Percentiles rank a stretch among this genome's conserved stretches.
Evolutionary conservation across 345 rosid genomes (phyloP).

Genomic region (Murraya koenigii): DNA sequence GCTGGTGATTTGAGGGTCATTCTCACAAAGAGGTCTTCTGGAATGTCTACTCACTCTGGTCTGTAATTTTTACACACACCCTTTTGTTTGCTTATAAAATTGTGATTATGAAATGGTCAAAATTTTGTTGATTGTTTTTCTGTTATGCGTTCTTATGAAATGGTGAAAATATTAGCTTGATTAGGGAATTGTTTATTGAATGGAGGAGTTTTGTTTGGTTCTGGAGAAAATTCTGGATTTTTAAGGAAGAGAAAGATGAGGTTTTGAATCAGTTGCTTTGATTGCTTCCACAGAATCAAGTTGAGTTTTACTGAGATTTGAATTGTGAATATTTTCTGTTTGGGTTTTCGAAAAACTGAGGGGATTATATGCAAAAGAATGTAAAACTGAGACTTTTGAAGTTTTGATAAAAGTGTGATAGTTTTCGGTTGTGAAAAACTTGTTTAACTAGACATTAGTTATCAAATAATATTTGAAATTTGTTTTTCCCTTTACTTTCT

Average conservation of each 20-base stretch:
- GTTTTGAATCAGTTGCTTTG: not conserved
- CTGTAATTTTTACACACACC: conserved; percentile 16
- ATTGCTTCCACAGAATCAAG: not conserved
- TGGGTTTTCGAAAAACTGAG: not conserved
- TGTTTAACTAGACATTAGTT: not conserved
- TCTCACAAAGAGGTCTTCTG: conserved; percentile 78
- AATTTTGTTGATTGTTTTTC: not conserved
- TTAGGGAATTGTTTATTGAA: not conserved
- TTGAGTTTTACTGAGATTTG: not conserved
- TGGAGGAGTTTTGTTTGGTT: not conserved
- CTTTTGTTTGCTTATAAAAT: conserved; percentile 3
- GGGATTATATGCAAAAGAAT: not conserved
- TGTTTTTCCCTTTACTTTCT: not conserved
- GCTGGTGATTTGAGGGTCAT: conserved; percentile 78
- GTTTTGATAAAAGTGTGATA: not conserved
- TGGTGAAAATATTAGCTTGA: not conserved
- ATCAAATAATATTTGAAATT: not conserved
- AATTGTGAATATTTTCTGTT: not conserved
- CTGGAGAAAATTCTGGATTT: not conserved
- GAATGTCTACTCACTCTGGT: conserved; percentile 87
- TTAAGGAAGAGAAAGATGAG: not conserved
- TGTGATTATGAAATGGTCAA: not conserved
- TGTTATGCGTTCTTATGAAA: not conserved
- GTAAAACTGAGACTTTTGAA: not conserved
- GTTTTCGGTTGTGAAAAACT: not conserved